Conservation (phyloP, 257 asterid genomes). For the Nicotiana noctiflora region DNA sequence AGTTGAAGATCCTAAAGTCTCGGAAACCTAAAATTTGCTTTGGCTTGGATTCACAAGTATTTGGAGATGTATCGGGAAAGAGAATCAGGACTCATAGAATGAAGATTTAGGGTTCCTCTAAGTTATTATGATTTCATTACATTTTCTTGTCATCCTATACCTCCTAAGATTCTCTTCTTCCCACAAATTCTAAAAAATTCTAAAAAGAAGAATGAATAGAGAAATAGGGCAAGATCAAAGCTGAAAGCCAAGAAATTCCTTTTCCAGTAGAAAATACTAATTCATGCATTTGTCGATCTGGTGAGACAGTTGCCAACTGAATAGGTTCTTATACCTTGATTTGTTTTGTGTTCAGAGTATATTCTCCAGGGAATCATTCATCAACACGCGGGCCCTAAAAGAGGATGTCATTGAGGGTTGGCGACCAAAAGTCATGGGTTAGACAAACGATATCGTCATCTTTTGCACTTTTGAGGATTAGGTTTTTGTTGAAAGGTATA, state of each 20-base stretch:
- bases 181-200: not conserved
- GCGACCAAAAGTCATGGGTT: constrained; percentile 81
- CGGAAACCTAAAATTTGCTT: not conserved
- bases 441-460: not conserved
- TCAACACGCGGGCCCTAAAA: constrained; percentile 55
- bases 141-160: not conserved
- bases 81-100: not conserved
- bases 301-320: not conserved
- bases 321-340: constrained; percentile 4
- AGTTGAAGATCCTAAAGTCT: not conserved
- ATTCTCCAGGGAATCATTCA: constrained; percentile 71
- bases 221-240: not conserved
- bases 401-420: constrained; percentile 88
- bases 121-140: not conserved
- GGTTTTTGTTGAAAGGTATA: not conserved
- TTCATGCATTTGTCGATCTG: not conserved
- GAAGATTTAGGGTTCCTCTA: not conserved
- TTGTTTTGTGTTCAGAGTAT: constrained; percentile 40
- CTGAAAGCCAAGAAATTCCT: not conserved
- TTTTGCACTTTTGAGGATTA: not conserved
- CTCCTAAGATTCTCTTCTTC: not conserved
- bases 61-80: not conserved
- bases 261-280: not conserved
- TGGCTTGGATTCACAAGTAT: not conserved
- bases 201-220: not conserved